Conservation (phyloP, 2,329 filamentous ascomycete genomes). For the Talaromyces sp. region DNA sequence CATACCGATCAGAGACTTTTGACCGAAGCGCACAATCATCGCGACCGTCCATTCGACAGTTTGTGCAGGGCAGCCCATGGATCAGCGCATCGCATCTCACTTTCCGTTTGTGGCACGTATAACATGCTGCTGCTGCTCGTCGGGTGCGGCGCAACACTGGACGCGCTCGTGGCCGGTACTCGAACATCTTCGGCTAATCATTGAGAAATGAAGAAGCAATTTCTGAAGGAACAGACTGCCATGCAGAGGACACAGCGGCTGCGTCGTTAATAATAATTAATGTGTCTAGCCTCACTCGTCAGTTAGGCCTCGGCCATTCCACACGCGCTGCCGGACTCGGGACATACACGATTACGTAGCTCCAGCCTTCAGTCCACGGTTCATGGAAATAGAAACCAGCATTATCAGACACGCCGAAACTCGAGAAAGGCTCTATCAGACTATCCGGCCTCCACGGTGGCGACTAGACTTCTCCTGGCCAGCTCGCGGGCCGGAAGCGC, state of each 20-base stretch:
- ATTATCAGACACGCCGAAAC: not conserved
- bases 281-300: not conserved
- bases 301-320: not conserved
- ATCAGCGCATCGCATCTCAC: conserved; percentile 27
- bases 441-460: not conserved
- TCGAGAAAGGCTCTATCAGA: not conserved
- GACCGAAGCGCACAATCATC: conserved; percentile 24
- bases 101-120: conserved; percentile 28
- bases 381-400: not conserved
- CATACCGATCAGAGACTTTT: conserved; percentile 26
- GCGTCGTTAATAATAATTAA: not conserved
- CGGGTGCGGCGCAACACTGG: conserved; percentile 18
- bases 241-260: not conserved
- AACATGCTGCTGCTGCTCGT: conserved; percentile 27
- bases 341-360: not conserved
- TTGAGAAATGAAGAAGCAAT: not conserved
- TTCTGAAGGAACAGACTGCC: not conserved
- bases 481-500: not conserved
- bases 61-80: conserved; percentile 43
- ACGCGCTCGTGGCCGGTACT: not conserved
- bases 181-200: not conserved
- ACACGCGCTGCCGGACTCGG: not conserved
- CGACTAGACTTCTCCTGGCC: not conserved
- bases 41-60: conserved; percentile 46
- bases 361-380: not conserved